Evolutionary conservation across 139 green algal species (phyloP).

Genomic region (Choricystis sp.): DNA sequence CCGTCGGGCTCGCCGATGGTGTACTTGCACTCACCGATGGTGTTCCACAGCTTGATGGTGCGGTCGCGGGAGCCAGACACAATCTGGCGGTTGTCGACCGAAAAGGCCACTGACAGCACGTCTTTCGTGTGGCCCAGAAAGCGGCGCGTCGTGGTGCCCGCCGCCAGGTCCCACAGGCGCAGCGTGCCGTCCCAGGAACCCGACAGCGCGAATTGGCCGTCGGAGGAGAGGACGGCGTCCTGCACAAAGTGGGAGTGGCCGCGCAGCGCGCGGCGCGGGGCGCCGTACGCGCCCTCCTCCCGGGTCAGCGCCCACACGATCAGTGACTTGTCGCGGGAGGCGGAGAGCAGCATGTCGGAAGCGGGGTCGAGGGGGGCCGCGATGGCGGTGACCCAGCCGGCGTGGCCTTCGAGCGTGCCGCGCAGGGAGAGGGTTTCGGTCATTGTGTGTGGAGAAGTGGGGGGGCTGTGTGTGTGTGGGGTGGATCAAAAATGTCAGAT

Average conservation of each 20-base stretch:
- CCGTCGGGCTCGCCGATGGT: slow-evolving; percentile 86
- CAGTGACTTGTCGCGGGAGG: slow-evolving; percentile 91
- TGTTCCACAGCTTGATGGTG: slow-evolving; percentile 98
- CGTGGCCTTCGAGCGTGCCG: slow-evolving; percentile 55
- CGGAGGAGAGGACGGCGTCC: slow-evolving; percentile 97
- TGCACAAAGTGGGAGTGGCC: slow-evolving; percentile 93
- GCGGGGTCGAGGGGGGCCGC: slow-evolving; percentile 86
- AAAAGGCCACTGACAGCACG: slow-evolving; percentile 97
- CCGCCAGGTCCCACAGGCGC: slow-evolving; percentile 97
- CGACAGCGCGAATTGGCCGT: slow-evolving; percentile 96
- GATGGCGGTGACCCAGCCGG: slow-evolving; percentile 74
- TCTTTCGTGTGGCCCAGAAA: slow-evolving; percentile 99
- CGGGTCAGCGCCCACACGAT: slow-evolving; percentile 84
- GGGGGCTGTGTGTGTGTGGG: too few relatives aligned
- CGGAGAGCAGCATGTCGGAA: slow-evolving; percentile 79
- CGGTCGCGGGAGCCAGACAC: slow-evolving; percentile 90
- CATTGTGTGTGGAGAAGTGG: slow-evolving; percentile 17
- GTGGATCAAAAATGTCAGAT: too few relatives aligned
- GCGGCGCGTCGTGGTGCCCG: slow-evolving; percentile 85
- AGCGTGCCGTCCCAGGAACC: slow-evolving; percentile 97
- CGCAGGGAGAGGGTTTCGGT: slow-evolving; percentile 62
- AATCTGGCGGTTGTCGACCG: slow-evolving; percentile 99
- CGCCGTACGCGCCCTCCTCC: slow-evolving; percentile 69
- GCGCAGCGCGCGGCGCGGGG: slow-evolving; percentile 50
- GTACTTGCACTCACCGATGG: slow-evolving; percentile 99